phyloP scores from a whole-genome alignment of 2,329 filamentous ascomycete genomes.

The Eurotiales sp. region DNA sequence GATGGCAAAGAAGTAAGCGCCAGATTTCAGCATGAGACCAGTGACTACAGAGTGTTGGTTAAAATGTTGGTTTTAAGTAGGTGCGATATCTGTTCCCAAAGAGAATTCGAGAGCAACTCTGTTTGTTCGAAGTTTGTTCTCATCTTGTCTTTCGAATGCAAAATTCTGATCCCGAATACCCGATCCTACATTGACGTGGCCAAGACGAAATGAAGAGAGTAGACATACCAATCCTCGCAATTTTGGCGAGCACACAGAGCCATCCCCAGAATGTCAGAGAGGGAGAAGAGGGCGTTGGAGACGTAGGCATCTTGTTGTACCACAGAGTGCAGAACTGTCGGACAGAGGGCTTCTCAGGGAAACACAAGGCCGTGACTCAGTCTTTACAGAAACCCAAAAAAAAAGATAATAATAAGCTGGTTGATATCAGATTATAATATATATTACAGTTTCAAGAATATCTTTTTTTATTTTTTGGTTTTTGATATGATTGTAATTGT shows the following conservation, averaged over 20 bases:
- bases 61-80: not conserved
- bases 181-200: too few relatives aligned
- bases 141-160: too few relatives aligned
- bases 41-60: not conserved
- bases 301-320: not conserved
- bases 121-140: not conserved
- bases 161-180: too few relatives aligned
- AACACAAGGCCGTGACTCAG: too few relatives aligned
- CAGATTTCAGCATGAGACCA: constrained; percentile 1
- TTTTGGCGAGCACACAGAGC: constrained; percentile 8
- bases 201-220: too few relatives aligned
- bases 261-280: constrained; percentile 7
- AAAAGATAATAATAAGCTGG: too few relatives aligned
- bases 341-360: too few relatives aligned
- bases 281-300: not conserved
- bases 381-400: not conserved
- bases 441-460: too few relatives aligned
- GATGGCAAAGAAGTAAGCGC: not conserved
- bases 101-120: not conserved
- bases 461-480: too few relatives aligned
- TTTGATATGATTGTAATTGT: too few relatives aligned
- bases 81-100: not conserved
- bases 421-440: too few relatives aligned
- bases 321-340: too few relatives aligned
- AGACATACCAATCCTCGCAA: constrained; percentile 9